Conservation (phyloP, 306 rosid genomes). For the Cyclanthera cordifolia region DNA sequence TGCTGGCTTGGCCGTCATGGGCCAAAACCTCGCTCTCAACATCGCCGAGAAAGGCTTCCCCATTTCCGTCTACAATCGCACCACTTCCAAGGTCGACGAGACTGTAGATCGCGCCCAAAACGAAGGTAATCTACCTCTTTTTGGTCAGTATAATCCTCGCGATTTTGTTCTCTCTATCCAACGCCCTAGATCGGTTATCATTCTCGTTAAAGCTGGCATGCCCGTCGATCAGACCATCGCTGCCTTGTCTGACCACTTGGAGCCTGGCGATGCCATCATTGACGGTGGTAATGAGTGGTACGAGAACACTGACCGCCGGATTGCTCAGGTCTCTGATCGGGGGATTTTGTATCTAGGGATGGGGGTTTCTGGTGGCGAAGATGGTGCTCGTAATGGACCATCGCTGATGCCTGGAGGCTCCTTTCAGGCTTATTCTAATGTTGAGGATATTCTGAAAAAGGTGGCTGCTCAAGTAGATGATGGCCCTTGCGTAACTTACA, state of each 20-base stretch:
- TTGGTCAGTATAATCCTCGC: slow-evolving; percentile 58
- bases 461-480: slow-evolving; percentile 89
- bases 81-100: slow-evolving; percentile 74
- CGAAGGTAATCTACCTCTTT: slow-evolving; percentile 60
- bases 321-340: slow-evolving; percentile 17
- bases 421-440: slow-evolving; percentile 41
- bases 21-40: slow-evolving; percentile 93
- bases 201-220: slow-evolving; percentile 83
- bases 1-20: slow-evolving; percentile 92
- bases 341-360: slow-evolving; percentile 74
- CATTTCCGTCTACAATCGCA: slow-evolving; percentile 90
- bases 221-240: slow-evolving; percentile 90
- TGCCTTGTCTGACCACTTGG: slow-evolving; percentile 57
- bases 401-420: slow-evolving; percentile 92
- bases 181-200: slow-evolving; percentile 82
- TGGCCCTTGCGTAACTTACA: slow-evolving; percentile 79
- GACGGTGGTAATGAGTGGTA: slow-evolving; percentile 98
- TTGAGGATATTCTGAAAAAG: slow-evolving; percentile 53
- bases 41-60: slow-evolving; percentile 94
- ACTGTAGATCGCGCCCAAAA: slow-evolving; percentile 61
- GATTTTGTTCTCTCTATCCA: slow-evolving; percentile 72
- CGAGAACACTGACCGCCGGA: slow-evolving; percentile 72
- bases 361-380: slow-evolving; percentile 97
- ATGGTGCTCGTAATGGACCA: slow-evolving; percentile 80
- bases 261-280: slow-evolving; percentile 73